These are phyloP conservation scores for Keithomyces neogunnii DNA, from an alignment of 2,329 filamentous ascomycete species.

Conservation along the genomic window DNA sequence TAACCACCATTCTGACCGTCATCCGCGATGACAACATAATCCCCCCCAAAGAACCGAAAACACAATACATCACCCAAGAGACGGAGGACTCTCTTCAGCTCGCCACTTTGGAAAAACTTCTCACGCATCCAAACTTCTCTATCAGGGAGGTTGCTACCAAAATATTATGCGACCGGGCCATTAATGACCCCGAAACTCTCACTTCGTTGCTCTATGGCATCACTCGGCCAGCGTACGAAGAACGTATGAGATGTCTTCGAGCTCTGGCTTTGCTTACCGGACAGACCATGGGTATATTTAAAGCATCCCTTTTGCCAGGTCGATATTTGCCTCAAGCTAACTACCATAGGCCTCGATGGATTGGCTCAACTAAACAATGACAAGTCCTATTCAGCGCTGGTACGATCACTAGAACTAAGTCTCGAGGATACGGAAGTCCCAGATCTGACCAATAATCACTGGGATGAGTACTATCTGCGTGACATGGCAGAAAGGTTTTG, in stretches of 20 bases:
- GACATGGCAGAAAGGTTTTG: conserved; percentile 54
- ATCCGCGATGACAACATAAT: conserved; percentile 60
- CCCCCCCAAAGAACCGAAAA: conserved; percentile 53
- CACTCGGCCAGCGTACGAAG: conserved; percentile 48
- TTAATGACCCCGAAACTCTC: conserved; percentile 48
- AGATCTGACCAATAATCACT: conserved; percentile 44
- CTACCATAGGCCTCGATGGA: conserved; percentile 22
- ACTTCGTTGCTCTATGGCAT: conserved; percentile 48
- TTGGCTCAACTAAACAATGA: conserved; percentile 40
- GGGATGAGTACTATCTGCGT: conserved; percentile 55
- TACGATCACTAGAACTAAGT: conserved; percentile 51
- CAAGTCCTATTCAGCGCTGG: conserved; percentile 46
- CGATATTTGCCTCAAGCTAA: conserved; percentile 10
- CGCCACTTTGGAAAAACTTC: conserved; percentile 57
- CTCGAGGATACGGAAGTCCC: conserved; percentile 41
- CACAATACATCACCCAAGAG: conserved; percentile 66
- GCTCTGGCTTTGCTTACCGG: conserved; percentile 47
- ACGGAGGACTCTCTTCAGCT: conserved; percentile 64
- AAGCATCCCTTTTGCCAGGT: neutral
- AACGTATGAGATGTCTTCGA: conserved; percentile 47
- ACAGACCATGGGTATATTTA: conserved; percentile 23
- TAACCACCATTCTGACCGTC: conserved; percentile 49
- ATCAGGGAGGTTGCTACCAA: conserved; percentile 61
- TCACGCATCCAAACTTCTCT: conserved; percentile 62
- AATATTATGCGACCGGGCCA: conserved; percentile 46